Conservation (phyloP, 306 rosid species). For the peach (Prunus persica) region Prunus_persica_NCBIv2 NC_034015.1:15062501-15063000, state of each 20-base stretch:
- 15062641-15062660: not conserved
- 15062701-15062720: not conserved
- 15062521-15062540: constrained; percentile 99
- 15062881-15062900: constrained; percentile 35
- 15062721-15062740: constrained; percentile 16
- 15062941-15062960: not conserved
- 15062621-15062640: not conserved
- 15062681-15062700: not conserved
- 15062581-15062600: constrained; percentile 48
- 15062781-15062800: constrained; percentile 61
- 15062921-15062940: not conserved
- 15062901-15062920: constrained; percentile 5
- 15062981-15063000: constrained; percentile 80
- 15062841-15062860: constrained; percentile 96
- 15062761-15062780: constrained; percentile 52
- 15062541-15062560: constrained; percentile 83
- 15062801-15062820: constrained; percentile 81
- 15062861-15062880: constrained; percentile 97
- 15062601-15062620: constrained; percentile 7
- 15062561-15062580: constrained; percentile 83
- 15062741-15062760: constrained; percentile 13
- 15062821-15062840: constrained; percentile 80
- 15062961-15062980: constrained; percentile 57
- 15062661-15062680: not conserved
- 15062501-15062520: constrained; percentile 96